These are phyloP conservation scores for Tilletia walkeri DNA, from an alignment of 1,284 basidiomycete species.

Conservation along the genomic window DNA sequence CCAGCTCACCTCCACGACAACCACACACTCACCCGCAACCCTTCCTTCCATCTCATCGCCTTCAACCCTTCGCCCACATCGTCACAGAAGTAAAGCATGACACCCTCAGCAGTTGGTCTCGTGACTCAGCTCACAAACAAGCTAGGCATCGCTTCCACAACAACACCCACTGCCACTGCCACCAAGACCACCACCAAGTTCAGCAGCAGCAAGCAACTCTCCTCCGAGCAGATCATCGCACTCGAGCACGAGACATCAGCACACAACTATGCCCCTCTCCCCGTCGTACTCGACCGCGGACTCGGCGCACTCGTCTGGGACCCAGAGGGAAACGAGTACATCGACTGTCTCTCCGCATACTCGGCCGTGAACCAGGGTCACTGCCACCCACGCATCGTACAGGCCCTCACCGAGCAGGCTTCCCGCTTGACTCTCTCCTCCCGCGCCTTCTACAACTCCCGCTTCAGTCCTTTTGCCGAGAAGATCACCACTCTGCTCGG, in stretches of 20 bases:
- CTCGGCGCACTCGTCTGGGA: slow-evolving; percentile 93
- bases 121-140: slow-evolving; percentile 6
- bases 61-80: neutral
- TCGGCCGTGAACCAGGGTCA: slow-evolving; percentile 83
- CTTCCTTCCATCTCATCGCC: no score
- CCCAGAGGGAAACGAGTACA: slow-evolving; percentile 70
- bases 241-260: slow-evolving; percentile 6
- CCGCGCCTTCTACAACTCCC: slow-evolving; percentile 91
- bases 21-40: no score
- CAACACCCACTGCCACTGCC: neutral
- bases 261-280: slow-evolving; percentile 88
- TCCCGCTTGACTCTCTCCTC: slow-evolving; percentile 88
- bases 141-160: neutral
- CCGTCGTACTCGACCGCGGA: slow-evolving; percentile 87
- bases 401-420: slow-evolving; percentile 78
- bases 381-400: slow-evolving; percentile 87
- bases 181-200: neutral
- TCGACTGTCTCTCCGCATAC: slow-evolving; percentile 88
- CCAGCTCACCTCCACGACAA: no score
- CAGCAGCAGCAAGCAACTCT: slow-evolving; percentile 11
- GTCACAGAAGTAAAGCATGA: neutral
- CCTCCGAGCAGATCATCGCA: slow-evolving; percentile 7
- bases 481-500: slow-evolving; percentile 70
- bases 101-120: slow-evolving; percentile 6
- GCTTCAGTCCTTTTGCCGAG: slow-evolving; percentile 84